Percentiles rank a stretch among this genome's conserved stretches.
phyloP scores from a whole-genome alignment of 192 early-diverging fungal genomes.

The Geranomyces michiganensis region DNA sequence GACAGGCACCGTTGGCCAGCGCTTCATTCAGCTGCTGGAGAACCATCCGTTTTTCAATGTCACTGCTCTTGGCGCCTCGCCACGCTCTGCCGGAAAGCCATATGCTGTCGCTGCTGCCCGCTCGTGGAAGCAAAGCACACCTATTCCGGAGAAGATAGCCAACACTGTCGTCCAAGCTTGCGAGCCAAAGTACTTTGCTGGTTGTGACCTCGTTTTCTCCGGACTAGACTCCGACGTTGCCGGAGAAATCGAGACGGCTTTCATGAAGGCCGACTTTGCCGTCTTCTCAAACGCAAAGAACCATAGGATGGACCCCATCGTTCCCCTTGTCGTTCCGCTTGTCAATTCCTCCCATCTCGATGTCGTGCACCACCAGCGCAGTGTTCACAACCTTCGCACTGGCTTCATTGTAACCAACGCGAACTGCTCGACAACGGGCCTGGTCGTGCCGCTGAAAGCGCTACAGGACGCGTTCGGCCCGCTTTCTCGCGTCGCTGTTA shows the following conservation, averaged over 20 bases:
- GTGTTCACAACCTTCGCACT: constrained; percentile 49
- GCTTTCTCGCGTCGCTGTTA: constrained; percentile 75
- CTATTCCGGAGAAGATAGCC: constrained; percentile 67
- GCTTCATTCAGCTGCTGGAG: constrained; percentile 89
- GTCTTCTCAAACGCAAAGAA: constrained; percentile 98
- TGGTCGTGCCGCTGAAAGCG: constrained; percentile 84
- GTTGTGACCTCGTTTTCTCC: constrained; percentile 92
- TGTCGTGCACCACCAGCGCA: constrained; percentile 75
- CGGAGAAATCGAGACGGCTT: constrained; percentile 90
- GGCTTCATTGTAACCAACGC: constrained; percentile 96
- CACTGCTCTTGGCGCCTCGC: constrained; percentile 86
- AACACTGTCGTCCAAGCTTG: constrained; percentile 69
- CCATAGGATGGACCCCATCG: constrained; percentile 84
- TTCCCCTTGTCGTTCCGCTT: constrained; percentile 92
- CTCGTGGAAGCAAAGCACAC: constrained; percentile 85
- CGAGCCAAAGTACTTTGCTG: constrained; percentile 70
- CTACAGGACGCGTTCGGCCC: constrained; percentile 90
- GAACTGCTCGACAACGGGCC: constrained; percentile 98
- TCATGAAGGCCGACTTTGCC: constrained; percentile 82
- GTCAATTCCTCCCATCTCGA: constrained; percentile 91
- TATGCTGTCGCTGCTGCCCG: constrained; percentile 74
- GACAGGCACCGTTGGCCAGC: constrained; percentile 97
- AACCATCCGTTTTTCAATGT: constrained; percentile 85
- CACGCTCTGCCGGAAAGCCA: constrained; percentile 84
- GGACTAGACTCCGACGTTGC: constrained; percentile 94